Evolutionary conservation across 2,329 filamentous ascomycete genomes (phyloP).

Genomic region (Microdochium bolleyi): DNA sequence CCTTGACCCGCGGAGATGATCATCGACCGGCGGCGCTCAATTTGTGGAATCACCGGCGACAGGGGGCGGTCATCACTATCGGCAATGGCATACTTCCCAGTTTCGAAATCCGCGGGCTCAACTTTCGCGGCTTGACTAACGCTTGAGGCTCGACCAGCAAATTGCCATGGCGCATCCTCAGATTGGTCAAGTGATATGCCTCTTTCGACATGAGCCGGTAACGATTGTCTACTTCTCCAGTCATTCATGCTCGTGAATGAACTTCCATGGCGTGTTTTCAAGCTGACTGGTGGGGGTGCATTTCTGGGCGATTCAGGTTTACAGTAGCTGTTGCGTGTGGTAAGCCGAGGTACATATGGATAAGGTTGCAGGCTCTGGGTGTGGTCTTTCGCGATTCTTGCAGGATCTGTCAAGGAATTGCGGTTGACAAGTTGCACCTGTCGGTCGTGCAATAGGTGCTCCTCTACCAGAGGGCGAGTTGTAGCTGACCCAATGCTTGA

Average conservation of each 20-base stretch:
- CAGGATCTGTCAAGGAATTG: not conserved
- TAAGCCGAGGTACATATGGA: not conserved
- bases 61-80: not conserved
- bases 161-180: not conserved
- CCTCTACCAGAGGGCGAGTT: not conserved
- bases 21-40: not conserved
- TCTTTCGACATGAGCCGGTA: not conserved
- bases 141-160: not conserved
- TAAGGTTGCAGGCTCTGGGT: not conserved
- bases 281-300: not conserved
- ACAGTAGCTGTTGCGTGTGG: not conserved
- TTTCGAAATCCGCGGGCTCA: not conserved
- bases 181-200: not conserved
- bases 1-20: not conserved
- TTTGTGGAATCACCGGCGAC: not conserved
- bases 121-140: not conserved
- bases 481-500: not conserved
- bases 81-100: not conserved
- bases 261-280: not conserved
- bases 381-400: not conserved
- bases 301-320: not conserved
- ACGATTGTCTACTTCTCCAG: not conserved
- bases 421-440: not conserved
- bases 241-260: not conserved
- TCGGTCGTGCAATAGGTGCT: not conserved